Conservation (phyloP, 805 yeast genomes). For the Komagataella mondaviorum region DNA sequence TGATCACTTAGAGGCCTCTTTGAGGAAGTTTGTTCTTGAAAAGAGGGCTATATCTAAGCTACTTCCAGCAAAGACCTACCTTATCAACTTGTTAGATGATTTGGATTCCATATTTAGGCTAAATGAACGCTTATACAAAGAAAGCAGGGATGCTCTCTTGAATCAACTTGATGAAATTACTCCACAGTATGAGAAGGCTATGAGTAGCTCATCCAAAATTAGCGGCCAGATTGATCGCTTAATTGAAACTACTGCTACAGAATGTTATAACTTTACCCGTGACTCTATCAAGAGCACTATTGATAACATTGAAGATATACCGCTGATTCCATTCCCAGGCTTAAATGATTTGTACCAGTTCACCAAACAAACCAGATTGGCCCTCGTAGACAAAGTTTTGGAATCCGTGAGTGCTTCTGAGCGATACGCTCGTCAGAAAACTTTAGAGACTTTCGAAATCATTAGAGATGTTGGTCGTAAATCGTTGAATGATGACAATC, state of each 20-base stretch:
- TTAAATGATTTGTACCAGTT: conserved; percentile 52
- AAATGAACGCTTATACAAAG: conserved; percentile 43
- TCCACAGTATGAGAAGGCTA: conserved; percentile 48
- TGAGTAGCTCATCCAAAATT: conserved; percentile 37
- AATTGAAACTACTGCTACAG: conserved; percentile 45
- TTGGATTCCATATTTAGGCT: conserved; percentile 41
- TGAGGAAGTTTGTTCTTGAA: conserved; percentile 77
- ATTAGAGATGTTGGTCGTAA: conserved; percentile 50
- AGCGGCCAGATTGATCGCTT: conserved; percentile 46
- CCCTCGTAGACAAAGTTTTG: conserved; percentile 52
- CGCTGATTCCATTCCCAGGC: conserved; percentile 41
- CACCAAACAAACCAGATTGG: conserved; percentile 54
- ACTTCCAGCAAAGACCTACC: conserved; percentile 85
- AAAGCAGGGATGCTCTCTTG: conserved; percentile 33
- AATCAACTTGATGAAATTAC: conserved; percentile 39
- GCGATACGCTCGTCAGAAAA: conserved; percentile 45
- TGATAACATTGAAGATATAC: conserved; percentile 19
- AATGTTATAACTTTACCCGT: conserved; percentile 49
- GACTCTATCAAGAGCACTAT: conserved; percentile 37
- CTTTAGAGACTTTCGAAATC: conserved; percentile 45
- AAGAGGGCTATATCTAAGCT: conserved; percentile 82
- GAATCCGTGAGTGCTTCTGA: conserved; percentile 56
- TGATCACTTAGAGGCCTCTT: conserved; percentile 71
- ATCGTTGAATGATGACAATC: conserved; percentile 45
- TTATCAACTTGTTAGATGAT: conserved; percentile 58